phyloP scores from a whole-genome alignment of 2,329 filamentous ascomycete species.

The Aureobasidium sp. region DNA sequence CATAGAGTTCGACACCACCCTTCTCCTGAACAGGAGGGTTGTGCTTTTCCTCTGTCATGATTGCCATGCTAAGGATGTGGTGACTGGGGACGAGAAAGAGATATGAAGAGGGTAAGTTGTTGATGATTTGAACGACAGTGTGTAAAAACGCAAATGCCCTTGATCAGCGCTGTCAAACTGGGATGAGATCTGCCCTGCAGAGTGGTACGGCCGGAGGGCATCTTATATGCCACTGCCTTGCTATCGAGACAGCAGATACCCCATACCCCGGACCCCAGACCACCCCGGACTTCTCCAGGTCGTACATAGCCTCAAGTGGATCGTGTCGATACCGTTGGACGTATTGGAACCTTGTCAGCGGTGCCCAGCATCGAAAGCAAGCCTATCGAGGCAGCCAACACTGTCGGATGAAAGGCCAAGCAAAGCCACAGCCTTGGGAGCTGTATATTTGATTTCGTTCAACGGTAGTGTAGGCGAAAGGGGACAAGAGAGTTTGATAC shows the following conservation, averaged over 20 bases:
- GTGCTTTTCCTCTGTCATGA: slow-evolving; percentile 3
- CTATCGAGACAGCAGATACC: neutral
- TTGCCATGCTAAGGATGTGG: neutral
- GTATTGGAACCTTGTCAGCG: neutral
- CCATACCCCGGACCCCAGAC: neutral
- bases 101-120: neutral
- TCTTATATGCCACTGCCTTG: neutral
- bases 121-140: neutral
- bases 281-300: slow-evolving; percentile 3
- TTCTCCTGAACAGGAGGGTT: slow-evolving; percentile 3
- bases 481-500: neutral
- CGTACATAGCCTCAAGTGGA: neutral
- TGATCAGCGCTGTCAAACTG: slow-evolving; percentile 7
- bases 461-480: neutral
- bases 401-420: slow-evolving; percentile 12
- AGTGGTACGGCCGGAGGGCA: neutral
- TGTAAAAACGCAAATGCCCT: neutral
- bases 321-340: neutral
- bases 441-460: neutral
- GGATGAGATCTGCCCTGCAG: slow-evolving; percentile 1
- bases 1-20: slow-evolving; percentile 11
- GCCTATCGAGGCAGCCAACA: neutral
- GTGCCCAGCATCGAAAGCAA: neutral
- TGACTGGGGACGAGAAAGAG: neutral
- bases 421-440: slow-evolving; percentile 9